Evolutionary conservation across 2,329 filamentous ascomycete species (phyloP).

Genomic region (Claviceps sp.): DNA sequence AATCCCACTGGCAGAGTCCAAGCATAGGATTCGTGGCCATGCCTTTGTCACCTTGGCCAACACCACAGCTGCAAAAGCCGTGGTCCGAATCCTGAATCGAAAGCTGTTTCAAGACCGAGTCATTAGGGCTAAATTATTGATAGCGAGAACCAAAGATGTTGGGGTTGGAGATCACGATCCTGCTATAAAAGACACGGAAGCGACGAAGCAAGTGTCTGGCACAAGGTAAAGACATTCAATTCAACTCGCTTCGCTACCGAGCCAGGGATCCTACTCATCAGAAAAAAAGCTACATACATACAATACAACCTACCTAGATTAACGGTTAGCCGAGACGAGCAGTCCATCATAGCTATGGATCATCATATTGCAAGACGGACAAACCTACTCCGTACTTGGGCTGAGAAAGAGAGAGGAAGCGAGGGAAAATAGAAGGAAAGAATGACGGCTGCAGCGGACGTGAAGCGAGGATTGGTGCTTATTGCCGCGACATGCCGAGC

Average conservation of each 20-base stretch:
- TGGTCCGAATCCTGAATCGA: slow-evolving; percentile 14
- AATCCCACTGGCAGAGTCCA: slow-evolving; percentile 12
- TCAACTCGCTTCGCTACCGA: not conserved
- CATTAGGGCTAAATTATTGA: slow-evolving; percentile 7
- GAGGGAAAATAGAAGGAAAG: too few species aligned
- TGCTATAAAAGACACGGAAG: not conserved
- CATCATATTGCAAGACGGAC: not conserved
- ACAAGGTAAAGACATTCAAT: not conserved
- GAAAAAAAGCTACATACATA: too few species aligned
- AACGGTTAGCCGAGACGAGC: too few species aligned
- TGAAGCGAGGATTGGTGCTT: too few species aligned
- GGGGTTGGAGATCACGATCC: not conserved
- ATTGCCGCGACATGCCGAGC: too few species aligned
- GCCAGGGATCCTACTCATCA: too few species aligned
- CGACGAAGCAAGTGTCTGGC: not conserved
- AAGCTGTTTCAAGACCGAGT: slow-evolving; percentile 14
- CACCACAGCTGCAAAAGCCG: slow-evolving; percentile 10
- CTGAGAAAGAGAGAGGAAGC: too few species aligned
- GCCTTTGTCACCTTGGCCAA: slow-evolving; percentile 14
- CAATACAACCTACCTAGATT: too few species aligned
- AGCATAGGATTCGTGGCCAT: slow-evolving; percentile 14
- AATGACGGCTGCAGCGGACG: too few species aligned
- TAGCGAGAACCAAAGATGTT: not conserved
- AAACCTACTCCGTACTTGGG: too few species aligned
- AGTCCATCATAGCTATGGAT: slow-evolving; percentile 3